A percentile compares a stretch with the other conserved stretches of the same genome.
Conservation (phyloP, 805 yeast genomes). For the Cyberlindnera xishuangbannaensis region DNA sequence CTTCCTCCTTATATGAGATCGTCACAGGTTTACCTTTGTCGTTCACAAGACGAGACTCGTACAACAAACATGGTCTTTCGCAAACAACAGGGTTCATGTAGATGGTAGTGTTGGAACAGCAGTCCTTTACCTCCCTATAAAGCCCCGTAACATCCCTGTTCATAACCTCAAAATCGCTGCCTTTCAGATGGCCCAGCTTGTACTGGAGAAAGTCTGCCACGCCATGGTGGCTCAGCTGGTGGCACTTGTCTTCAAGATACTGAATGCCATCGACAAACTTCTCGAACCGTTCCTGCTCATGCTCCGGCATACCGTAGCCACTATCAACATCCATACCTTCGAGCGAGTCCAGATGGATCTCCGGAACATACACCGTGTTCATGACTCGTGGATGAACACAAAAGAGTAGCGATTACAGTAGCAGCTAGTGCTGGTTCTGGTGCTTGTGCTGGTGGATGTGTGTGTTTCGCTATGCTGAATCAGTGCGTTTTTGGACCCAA, state of each 20-base stretch:
- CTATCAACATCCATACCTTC: no score
- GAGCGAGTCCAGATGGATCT: no score
- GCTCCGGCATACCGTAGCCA: no score
- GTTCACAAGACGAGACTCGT: conserved; percentile 19
- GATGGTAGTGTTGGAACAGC: conserved; percentile 17
- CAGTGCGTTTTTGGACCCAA: no score
- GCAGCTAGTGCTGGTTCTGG: no score
- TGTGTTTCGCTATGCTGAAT: no score
- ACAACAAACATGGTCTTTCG: conserved; percentile 17
- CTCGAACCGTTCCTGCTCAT: conserved; percentile 11
- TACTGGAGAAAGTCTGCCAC: conserved; percentile 19
- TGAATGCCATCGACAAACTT: conserved; percentile 11
- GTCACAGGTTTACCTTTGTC: conserved; percentile 19
- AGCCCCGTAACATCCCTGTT: conserved; percentile 11
- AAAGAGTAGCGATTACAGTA: no score
- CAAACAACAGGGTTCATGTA: conserved; percentile 19
- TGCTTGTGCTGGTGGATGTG: no score
- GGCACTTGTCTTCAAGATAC: conserved; percentile 8
- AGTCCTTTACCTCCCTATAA: conserved; percentile 18
- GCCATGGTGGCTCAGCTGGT: conserved; percentile 15
- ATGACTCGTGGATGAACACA: no score
- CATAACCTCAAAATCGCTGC: conserved; percentile 16
- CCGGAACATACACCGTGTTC: no score
- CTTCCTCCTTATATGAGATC: conserved; percentile 17
- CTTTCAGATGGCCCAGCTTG: conserved; percentile 19